These are phyloP conservation scores for Polytrichum formosum DNA, from an alignment of 225 moss, liverwort and hornwort genomes.

Conservation along the genomic window DNA sequence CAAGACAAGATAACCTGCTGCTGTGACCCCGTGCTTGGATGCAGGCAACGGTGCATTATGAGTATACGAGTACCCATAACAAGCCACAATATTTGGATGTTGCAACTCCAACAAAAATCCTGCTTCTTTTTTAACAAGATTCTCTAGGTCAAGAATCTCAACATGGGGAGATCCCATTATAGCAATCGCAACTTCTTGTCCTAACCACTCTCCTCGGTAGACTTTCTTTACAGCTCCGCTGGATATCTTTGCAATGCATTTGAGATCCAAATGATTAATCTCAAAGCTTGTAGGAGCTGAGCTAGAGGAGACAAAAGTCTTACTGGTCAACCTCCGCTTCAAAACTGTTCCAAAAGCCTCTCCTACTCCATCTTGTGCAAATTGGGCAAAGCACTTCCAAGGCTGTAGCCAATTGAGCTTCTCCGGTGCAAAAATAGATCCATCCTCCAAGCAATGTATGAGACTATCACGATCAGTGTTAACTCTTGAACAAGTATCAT, in stretches of 20 bases:
- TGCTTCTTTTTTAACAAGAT: background rate
- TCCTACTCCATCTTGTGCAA: too few species aligned
- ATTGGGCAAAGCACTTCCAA: too few species aligned
- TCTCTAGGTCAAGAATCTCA: background rate
- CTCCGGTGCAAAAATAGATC: too few species aligned
- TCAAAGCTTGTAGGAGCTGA: background rate
- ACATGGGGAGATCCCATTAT: background rate
- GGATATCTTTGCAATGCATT: fast-evolving
- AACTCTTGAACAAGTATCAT: too few species aligned
- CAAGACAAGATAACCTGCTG: slow-evolving; percentile 6
- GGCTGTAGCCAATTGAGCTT: too few species aligned
- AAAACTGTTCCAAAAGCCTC: too few species aligned
- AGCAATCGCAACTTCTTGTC: background rate
- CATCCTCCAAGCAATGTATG: too few species aligned
- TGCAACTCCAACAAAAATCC: slow-evolving; percentile 2
- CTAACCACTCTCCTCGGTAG: background rate
- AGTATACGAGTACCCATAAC: background rate
- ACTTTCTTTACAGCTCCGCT: background rate
- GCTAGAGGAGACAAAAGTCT: background rate
- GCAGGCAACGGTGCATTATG: background rate
- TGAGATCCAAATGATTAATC: background rate
- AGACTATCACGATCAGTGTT: too few species aligned
- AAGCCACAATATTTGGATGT: slow-evolving; percentile 17
- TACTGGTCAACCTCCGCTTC: too few species aligned
- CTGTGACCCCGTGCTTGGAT: too few species aligned